These are phyloP conservation scores for Gypsophila paniculata DNA, from an alignment of 179 eudicot genomes.

Conservation along the genomic window DNA sequence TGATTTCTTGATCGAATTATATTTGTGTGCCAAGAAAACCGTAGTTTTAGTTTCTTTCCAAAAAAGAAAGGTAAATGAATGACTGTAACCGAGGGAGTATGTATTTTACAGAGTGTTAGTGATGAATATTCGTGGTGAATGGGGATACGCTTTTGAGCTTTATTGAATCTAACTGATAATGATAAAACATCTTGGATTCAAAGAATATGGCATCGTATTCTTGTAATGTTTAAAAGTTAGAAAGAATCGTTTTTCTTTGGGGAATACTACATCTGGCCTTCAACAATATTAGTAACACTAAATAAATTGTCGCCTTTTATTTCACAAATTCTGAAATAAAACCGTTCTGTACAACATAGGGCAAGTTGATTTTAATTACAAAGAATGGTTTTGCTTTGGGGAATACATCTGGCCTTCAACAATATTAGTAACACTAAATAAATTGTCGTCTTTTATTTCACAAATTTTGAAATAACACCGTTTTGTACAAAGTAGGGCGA, in stretches of 20 bases:
- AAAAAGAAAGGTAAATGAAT: too few species aligned
- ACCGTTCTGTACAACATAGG: too few species aligned
- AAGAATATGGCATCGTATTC: conserved; percentile 10
- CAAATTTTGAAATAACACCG: too few species aligned
- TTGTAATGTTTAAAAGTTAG: not conserved
- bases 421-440: not conserved
- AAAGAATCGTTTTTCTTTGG: not conserved
- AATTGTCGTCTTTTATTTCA: too few species aligned
- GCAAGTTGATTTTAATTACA: too few species aligned
- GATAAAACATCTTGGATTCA: not conserved
- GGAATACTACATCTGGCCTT: not conserved
- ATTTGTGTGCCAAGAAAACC: too few species aligned
- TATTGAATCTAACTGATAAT: conserved; percentile 3
- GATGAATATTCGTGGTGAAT: not conserved
- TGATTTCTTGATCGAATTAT: too few species aligned
- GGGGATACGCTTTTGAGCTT: not conserved
- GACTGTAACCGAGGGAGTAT: too few species aligned
- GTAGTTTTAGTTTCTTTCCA: too few species aligned
- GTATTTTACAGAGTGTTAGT: not conserved
- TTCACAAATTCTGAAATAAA: too few species aligned
- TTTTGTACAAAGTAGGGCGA: too few species aligned
- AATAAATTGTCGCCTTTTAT: too few species aligned
- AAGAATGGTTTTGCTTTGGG: not conserved
- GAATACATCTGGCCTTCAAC: not conserved
- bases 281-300: not conserved